Evolutionary conservation across 306 rosid genomes (phyloP).

Genomic region (Hippophae gyantsensis): DNA sequence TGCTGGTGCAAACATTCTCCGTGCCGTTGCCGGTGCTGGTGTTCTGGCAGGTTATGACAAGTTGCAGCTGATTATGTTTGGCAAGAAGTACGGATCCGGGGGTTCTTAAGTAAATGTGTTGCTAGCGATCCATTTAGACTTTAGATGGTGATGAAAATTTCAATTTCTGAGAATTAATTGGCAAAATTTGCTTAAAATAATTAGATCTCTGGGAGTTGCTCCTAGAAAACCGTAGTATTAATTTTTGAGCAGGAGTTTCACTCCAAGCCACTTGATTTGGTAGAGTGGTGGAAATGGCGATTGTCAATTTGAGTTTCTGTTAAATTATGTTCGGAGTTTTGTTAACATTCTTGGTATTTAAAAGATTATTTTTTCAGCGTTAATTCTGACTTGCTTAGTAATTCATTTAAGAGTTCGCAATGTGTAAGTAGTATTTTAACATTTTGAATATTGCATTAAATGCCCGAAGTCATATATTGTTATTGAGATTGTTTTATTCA

Average conservation of each 20-base stretch:
- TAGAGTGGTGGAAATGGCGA: slow-evolving; percentile 32
- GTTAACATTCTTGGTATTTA: not conserved
- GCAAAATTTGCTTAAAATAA: slow-evolving; percentile 67
- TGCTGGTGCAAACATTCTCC: slow-evolving; percentile 86
- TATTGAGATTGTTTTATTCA: no score
- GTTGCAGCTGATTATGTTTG: slow-evolving; percentile 63
- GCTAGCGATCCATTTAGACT: slow-evolving; percentile 13
- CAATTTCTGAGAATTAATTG: slow-evolving; percentile 39
- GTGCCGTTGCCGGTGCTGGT: slow-evolving; percentile 93
- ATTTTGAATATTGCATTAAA: no score
- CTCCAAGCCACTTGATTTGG: slow-evolving; percentile 30
- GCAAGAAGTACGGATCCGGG: slow-evolving; percentile 87
- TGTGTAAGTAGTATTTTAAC: no score
- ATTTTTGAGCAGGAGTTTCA: slow-evolving; percentile 24
- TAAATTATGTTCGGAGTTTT: slow-evolving; percentile 14
- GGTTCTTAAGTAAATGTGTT: slow-evolving; percentile 30
- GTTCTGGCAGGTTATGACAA: slow-evolving; percentile 90
- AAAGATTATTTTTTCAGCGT: no score
- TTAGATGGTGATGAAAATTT: slow-evolving; percentile 77
- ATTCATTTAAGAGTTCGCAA: no score
- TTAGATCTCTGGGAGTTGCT: slow-evolving; percentile 52
- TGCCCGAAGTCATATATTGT: no score
- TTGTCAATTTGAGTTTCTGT: slow-evolving; percentile 26
- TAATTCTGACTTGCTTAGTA: no score
- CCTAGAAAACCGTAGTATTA: slow-evolving; percentile 27